Percentiles rank a stretch among this genome's conserved stretches.
These are phyloP conservation scores for Inga oerstediana DNA, from an alignment of 306 rosid species.

Conservation along the genomic window DNA sequence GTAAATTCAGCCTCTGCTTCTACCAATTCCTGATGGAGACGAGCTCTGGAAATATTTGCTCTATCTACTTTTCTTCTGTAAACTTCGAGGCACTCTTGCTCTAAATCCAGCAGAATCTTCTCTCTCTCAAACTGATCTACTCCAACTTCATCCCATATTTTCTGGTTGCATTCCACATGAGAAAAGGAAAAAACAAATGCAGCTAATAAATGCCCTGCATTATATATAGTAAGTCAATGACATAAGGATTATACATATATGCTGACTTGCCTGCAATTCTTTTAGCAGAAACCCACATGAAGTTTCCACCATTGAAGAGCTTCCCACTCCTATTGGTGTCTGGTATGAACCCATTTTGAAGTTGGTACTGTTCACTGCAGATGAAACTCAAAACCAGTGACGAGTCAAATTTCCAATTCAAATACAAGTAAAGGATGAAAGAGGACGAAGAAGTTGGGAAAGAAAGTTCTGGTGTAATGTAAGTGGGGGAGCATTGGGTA, in stretches of 20 bases:
- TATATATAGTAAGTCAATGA: not conserved
- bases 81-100: constrained; percentile 89
- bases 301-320: constrained; percentile 74
- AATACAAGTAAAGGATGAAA: constrained; percentile 39
- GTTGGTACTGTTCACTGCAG: constrained; percentile 35
- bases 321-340: constrained; percentile 74
- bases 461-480: constrained; percentile 53
- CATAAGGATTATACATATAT: not conserved
- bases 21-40: constrained; percentile 94
- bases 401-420: constrained; percentile 39
- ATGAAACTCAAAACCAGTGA: constrained; percentile 35
- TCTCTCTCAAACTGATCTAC: constrained; percentile 88
- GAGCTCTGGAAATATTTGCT: constrained; percentile 84
- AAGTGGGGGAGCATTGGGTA: constrained; percentile 55
- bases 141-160: constrained; percentile 98
- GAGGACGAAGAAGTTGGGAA: constrained; percentile 33
- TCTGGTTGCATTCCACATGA: constrained; percentile 50
- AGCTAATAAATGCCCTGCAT: constrained; percentile 19
- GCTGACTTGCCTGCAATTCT: constrained; percentile 83
- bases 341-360: constrained; percentile 73
- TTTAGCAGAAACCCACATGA: constrained; percentile 89
- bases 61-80: constrained; percentile 82
- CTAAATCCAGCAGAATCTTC: constrained; percentile 83
- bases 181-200: constrained; percentile 6
- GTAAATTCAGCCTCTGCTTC: constrained; percentile 97